Percentiles rank a stretch among this genome's conserved stretches.
These are phyloP conservation scores for Bimuria novae-zelandiae DNA, from an alignment of 2,329 filamentous ascomycete species.

Conservation along the genomic window DNA sequence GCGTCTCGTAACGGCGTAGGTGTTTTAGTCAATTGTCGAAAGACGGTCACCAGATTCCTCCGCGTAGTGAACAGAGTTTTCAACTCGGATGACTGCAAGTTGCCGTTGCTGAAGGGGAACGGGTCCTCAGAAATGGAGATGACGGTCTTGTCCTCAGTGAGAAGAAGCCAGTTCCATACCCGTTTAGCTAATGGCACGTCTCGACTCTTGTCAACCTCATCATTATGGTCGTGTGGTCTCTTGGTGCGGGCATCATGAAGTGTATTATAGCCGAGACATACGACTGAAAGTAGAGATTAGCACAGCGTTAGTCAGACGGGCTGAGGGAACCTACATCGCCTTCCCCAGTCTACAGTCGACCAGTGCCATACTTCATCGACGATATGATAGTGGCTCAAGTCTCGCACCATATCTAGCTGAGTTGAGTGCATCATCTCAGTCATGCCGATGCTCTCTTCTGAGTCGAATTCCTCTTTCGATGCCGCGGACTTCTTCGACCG, in stretches of 20 bases:
- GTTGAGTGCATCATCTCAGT: conserved; percentile 43
- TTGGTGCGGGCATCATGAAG: conserved; percentile 52
- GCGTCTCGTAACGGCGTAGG: conserved; percentile 48
- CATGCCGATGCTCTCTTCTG: conserved; percentile 43
- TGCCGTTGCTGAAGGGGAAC: conserved; percentile 46
- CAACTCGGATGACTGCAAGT: conserved; percentile 48
- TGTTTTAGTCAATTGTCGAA: conserved; percentile 63
- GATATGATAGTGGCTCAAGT: conserved; percentile 61
- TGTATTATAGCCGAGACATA: conserved; percentile 74
- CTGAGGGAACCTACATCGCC: conserved; percentile 56
- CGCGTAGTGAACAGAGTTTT: conserved; percentile 57
- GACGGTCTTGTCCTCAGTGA: conserved; percentile 73
- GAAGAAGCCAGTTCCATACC: conserved; percentile 72
- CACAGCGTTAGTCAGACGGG: neutral
- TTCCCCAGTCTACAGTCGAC: conserved; percentile 71
- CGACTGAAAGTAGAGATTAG: conserved; percentile 50
- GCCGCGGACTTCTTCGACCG: conserved; percentile 21
- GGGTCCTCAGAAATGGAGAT: conserved; percentile 70
- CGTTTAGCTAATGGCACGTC: conserved; percentile 56
- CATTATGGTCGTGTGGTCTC: conserved; percentile 24
- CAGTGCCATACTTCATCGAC: conserved; percentile 77
- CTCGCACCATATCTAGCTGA: conserved; percentile 40
- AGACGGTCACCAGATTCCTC: conserved; percentile 64
- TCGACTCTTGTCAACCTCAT: conserved; percentile 36
- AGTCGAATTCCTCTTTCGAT: conserved; percentile 28